Evolutionary conservation across 1,284 basidiomycete species (phyloP), one percentile per base, ranked within the genome.

Genomic region (Ganoderma boninense): DNA sequence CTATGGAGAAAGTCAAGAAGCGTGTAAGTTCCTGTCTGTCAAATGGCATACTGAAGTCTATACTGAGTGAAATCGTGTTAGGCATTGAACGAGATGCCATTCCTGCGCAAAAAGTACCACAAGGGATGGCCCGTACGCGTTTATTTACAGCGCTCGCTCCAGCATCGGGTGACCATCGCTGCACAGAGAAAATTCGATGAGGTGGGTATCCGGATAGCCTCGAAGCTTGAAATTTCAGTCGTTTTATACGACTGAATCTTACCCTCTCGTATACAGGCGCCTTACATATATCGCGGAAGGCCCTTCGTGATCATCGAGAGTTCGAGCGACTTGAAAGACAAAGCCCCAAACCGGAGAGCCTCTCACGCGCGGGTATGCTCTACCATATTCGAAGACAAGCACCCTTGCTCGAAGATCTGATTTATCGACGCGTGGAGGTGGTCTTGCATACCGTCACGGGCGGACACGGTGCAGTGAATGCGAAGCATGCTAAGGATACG

Each of bases 131-230:
- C 67, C 3, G 54, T 68, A 13, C 49, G 42, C 0, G 20, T 64
- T n/a, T 68, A 68, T 42, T 32, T 68, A 7, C 32, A 49, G 32
- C 57, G 8, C 38, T 52, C 67, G 18, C 52, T 68, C 18, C 63
- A 59, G 26, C 23, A 29, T 4, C 29, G 52, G 4, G 40, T 40
- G 18, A 60, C 57, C 8, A 6, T 18, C 32, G 20, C n/a, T 1
- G 29, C 29, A 20, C 35, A 57, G 14, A 44, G 29, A 26, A 32
- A 35, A 44, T 26, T 23, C 20, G 26, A 26, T 7, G 49, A 66
- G 29, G 64, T 56, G n/a, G 3, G 35, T 7, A 57, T 40, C 20
- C 3, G 10, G 4, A 14, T 40, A 11, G 4, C 10, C 13, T 38
- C 4, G 23, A 0, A 52, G 23, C 7, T 16, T 16, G 14, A 32